A percentile compares a stretch with the other conserved stretches of the same genome.
These are phyloP conservation scores for Rhododendron griersonianum DNA, from an alignment of 148 eudicot species.

Conservation along the genomic window DNA sequence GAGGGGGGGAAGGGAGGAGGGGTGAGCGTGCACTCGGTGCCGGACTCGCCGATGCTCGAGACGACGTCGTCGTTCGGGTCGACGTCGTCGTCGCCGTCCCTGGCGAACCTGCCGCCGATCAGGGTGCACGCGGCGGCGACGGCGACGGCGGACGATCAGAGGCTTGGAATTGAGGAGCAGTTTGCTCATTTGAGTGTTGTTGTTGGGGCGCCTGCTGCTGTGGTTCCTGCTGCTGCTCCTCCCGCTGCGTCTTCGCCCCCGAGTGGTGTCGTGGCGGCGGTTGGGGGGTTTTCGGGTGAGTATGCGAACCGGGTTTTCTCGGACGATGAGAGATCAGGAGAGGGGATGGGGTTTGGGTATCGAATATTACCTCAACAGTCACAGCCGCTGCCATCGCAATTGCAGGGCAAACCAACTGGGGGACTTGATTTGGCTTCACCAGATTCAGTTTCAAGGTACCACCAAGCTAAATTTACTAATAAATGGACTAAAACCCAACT, in stretches of 20 bases:
- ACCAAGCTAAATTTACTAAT: not conserved
- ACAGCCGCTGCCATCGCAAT: conserved; percentile 4
- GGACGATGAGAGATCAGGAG: conserved; percentile 22
- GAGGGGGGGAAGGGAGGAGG: conserved; percentile 10
- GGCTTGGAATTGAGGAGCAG: conserved; percentile 21
- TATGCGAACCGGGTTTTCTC: conserved; percentile 9
- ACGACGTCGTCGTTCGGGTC: conserved; percentile 78
- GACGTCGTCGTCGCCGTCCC: conserved; percentile 50
- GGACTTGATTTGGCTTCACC: conserved; percentile 63
- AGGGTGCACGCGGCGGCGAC: conserved; percentile 59
- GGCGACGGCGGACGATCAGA: conserved; percentile 16
- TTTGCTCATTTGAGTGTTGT: conserved; percentile 16
- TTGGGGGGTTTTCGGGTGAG: not conserved
- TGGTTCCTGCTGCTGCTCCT: not conserved
- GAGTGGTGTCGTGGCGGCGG: not conserved
- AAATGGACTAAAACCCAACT: not conserved
- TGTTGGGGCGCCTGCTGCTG: not conserved
- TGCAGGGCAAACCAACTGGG: conserved; percentile 18
- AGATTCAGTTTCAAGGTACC: conserved; percentile 83
- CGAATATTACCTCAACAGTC: conserved; percentile 10
- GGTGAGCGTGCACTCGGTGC: conserved; percentile 55
- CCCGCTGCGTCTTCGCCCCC: conserved; percentile 8
- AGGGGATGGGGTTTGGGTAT: conserved; percentile 7
- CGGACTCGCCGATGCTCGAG: conserved; percentile 69
- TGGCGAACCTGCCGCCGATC: conserved; percentile 68